Evolutionary conservation across 495 filamentous ascomycete genomes (phyloP), one percentile per base, ranked within the genome.

Genomic region (Neurospora discreta): DNA sequence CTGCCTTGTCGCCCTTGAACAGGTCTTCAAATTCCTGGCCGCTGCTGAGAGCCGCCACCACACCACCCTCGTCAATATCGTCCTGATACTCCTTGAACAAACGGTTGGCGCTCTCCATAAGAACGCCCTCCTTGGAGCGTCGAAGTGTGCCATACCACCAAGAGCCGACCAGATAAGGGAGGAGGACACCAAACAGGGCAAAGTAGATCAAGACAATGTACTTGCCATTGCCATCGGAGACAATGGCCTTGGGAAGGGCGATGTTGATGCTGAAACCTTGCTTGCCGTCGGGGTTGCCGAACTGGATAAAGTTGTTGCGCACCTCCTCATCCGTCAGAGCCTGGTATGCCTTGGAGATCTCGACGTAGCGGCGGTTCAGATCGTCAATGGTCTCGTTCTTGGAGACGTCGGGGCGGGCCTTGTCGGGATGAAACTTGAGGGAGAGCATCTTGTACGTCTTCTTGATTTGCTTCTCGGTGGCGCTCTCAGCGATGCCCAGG

Each of bases 111-210:
- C 91, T 98, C 74, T 93, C 92, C 71, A 97, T 90, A 43, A 97
- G 85, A 39, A 98, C 91, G 74, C 91, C 90, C 82, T 99, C 95
- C 81, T 93, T 95, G 23, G 95, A 98, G 78, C 92, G 87, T 68
- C 90, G 86, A 78, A 97, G 93, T 8, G 93, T 97, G 70, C 95
- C 95, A 79, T 98, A 99, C 95, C 95, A 99, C 95, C 95, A 99
- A 41, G 90, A 91, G 36, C 95, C 95, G 43, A 98, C 96, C 68
- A 96, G 85, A 78, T 97, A 99, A 15, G 95, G 95, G 60, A 99
- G 82, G 52, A 97, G 82, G 39, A 98, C 92, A 68, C 94, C 96
- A 42, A 99, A 87, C 43, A 98, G 84, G 52, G 87, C 81, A 11
- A 92, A 93, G 79, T 99, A 99, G 65, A 98, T 85, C 75, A 97